phyloP scores from a whole-genome alignment of 176 grass and related monocot genomes.

The Oryza meridionalis region DNA sequence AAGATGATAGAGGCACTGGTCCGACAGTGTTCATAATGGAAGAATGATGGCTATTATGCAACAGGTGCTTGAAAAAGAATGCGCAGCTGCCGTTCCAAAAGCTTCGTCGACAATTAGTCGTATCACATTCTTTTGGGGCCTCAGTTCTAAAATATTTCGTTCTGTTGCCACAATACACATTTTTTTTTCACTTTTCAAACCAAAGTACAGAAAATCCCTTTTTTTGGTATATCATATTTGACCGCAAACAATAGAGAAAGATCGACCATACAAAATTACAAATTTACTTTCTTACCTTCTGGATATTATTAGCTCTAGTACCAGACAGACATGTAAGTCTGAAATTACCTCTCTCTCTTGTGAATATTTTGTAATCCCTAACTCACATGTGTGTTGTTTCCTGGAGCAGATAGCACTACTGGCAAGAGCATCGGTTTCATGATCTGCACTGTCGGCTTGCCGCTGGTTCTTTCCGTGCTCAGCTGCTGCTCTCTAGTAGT shows the following conservation, averaged over 20 bases:
- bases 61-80: slow-evolving; percentile 24
- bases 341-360: not conserved
- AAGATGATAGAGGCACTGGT: not conserved
- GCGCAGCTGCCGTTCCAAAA: not conserved
- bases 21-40: not conserved
- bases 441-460: not conserved
- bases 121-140: not conserved
- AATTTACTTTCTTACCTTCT: not conserved
- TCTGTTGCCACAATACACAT: not conserved
- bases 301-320: not conserved
- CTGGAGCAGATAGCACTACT: not conserved
- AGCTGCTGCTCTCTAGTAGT: not conserved
- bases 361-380: not conserved
- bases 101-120: not conserved
- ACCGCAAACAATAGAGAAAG: not conserved
- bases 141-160: not conserved
- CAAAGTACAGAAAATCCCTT: not conserved
- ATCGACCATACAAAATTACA: not conserved
- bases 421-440: not conserved
- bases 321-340: not conserved
- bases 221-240: not conserved
- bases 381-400: not conserved
- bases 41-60: not conserved
- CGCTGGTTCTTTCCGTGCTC: slow-evolving; percentile 1
- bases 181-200: not conserved